A percentile compares a stretch with the other conserved stretches of the same genome.
Conservation (phyloP, 1,284 basidiomycete genomes). For the Cronartium quercuum region DNA sequence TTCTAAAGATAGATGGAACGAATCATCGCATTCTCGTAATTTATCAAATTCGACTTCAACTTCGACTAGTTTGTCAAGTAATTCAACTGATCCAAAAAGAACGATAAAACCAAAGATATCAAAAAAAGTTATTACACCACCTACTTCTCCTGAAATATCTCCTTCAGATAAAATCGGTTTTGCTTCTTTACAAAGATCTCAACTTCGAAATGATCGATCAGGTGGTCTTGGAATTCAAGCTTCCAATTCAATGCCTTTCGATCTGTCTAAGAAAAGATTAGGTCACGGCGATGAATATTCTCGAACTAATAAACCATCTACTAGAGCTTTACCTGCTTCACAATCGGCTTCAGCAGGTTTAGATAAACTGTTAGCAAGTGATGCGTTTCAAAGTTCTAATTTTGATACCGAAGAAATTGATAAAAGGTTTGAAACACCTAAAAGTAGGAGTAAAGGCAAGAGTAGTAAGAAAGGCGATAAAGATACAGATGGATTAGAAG, state of each 20-base stretch:
- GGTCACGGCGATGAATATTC: not conserved
- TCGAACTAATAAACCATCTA: not conserved
- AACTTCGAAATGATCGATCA: not conserved
- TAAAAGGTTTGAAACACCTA: not conserved
- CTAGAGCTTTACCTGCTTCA: not conserved
- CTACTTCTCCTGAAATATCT: slow-evolving; percentile 2
- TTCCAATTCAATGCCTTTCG: not conserved
- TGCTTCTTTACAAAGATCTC: not conserved
- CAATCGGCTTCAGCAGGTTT: not conserved
- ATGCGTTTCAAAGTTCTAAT: not conserved
- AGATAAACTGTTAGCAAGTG: not conserved
- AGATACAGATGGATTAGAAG: slow-evolving; percentile 3
- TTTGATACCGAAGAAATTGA: not conserved
- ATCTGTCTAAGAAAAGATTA: not conserved
- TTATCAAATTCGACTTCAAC: not conserved
- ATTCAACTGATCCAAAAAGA: not conserved
- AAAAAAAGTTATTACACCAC: not conserved
- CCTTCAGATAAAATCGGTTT: not conserved
- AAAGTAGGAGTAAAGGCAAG: not conserved
- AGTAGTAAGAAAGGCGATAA: not conserved
- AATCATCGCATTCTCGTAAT: not conserved
- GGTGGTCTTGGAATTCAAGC: too few species aligned
- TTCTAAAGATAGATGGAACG: not conserved
- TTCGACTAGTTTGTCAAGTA: not conserved
- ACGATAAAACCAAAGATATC: not conserved